Conservation (phyloP, 805 yeast species). For the Lipomyces mesembrius region DNA sequence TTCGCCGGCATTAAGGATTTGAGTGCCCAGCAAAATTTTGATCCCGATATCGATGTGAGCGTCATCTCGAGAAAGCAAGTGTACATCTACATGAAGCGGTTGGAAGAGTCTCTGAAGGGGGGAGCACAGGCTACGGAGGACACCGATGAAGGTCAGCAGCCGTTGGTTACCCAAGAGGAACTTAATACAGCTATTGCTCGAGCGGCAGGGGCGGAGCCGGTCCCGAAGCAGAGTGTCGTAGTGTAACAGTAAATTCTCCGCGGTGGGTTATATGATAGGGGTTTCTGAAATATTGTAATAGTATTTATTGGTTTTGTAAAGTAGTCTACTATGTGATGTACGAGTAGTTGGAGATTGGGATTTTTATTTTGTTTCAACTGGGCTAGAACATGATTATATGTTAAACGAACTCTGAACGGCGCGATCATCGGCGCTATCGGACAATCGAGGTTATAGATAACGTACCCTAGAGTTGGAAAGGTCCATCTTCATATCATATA, state of each 20-base stretch:
- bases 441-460: background rate
- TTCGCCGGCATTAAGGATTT: slow-evolving; percentile 20
- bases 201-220: background rate
- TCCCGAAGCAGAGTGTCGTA: background rate
- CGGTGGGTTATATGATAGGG: background rate
- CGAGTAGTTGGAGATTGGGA: background rate
- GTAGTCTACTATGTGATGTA: background rate
- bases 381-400: background rate
- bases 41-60: slow-evolving; percentile 17
- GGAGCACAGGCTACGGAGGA: background rate
- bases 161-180: background rate
- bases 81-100: slow-evolving; percentile 26
- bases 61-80: slow-evolving; percentile 32
- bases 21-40: slow-evolving; percentile 9
- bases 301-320: background rate
- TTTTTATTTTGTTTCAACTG: background rate
- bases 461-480: background rate
- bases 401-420: background rate
- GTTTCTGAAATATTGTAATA: background rate
- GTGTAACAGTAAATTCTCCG: background rate
- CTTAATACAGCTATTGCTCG: background rate
- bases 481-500: background rate
- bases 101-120: slow-evolving; percentile 1
- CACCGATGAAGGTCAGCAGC: background rate
- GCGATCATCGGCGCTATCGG: background rate